phyloP scores from a whole-genome alignment of 306 rosid genomes.

The Cucurbita ficifolia region DNA sequence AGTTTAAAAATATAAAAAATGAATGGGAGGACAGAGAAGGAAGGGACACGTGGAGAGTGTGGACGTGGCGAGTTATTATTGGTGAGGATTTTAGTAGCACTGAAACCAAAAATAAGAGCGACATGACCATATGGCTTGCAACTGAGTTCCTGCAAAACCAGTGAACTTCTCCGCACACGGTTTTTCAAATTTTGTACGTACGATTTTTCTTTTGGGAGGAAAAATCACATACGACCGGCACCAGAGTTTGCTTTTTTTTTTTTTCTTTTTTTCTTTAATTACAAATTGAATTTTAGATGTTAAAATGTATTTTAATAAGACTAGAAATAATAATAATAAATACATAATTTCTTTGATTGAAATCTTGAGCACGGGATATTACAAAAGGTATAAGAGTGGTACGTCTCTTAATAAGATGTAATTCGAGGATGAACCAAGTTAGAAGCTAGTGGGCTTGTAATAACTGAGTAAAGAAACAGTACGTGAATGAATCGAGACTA shows the following conservation, averaged over 20 bases:
- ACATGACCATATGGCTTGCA: neutral
- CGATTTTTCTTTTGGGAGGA: neutral
- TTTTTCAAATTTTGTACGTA: neutral
- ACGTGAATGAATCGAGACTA: too few relatives aligned
- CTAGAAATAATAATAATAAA: too few relatives aligned
- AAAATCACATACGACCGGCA: neutral
- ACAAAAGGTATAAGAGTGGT: too few relatives aligned
- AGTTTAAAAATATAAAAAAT: neutral
- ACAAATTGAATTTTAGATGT: too few relatives aligned
- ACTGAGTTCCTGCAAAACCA: neutral
- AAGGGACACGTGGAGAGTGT: neutral
- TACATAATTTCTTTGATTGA: too few relatives aligned
- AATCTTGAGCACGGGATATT: too few relatives aligned
- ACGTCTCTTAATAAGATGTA: too few relatives aligned
- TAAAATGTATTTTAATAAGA: too few relatives aligned
- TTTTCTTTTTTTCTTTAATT: too few relatives aligned
- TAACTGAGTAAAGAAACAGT: too few relatives aligned
- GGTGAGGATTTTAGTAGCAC: neutral
- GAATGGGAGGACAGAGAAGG: neutral
- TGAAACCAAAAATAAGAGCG: neutral
- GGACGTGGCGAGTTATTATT: neutral
- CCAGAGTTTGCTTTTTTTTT: neutral
- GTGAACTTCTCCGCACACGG: neutral
- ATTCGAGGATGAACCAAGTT: too few relatives aligned
- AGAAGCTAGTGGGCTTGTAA: too few relatives aligned